A percentile compares a stretch with the other conserved stretches of the same genome.
phyloP scores from a whole-genome alignment of 371 early-diverging fungal species.

The Haplosporangium sp. region DNA sequence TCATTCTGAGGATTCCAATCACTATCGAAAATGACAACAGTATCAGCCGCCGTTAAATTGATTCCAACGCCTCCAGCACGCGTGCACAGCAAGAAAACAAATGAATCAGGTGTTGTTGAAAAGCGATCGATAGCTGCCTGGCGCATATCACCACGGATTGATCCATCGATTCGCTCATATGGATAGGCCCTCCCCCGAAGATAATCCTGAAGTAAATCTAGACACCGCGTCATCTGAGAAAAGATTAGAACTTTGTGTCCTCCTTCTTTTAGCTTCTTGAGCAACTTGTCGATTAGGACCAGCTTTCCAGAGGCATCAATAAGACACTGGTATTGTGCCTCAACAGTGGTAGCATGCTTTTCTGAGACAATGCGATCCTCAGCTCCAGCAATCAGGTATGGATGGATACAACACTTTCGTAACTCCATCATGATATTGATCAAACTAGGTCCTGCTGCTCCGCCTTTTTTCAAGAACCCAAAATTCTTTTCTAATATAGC shows the following conservation, averaged over 20 bases:
- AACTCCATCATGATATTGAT: slow-evolving; percentile 78
- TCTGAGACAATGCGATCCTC: slow-evolving; percentile 85
- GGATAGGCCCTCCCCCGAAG: slow-evolving; percentile 79
- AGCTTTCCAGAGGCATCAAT: slow-evolving; percentile 93
- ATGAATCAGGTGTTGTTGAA: slow-evolving; percentile 78
- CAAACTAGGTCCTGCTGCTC: slow-evolving; percentile 52
- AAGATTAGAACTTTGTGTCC: slow-evolving; percentile 96
- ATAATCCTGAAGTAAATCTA: slow-evolving; percentile 95
- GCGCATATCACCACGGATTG: slow-evolving; percentile 87
- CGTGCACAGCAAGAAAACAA: slow-evolving; percentile 90
- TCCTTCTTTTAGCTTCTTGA: slow-evolving; percentile 81
- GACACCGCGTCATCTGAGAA: slow-evolving; percentile 90
- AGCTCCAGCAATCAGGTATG: slow-evolving; percentile 87
- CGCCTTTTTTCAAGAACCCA: slow-evolving; percentile 77
- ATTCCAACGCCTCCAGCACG: slow-evolving; percentile 96
- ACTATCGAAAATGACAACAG: slow-evolving; percentile 95
- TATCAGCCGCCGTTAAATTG: slow-evolving; percentile 95
- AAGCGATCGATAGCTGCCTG: slow-evolving; percentile 98
- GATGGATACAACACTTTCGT: slow-evolving; percentile 91
- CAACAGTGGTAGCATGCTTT: slow-evolving; percentile 63
- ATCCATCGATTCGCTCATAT: slow-evolving; percentile 94
- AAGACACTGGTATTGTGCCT: slow-evolving; percentile 81
- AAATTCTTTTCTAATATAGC: slow-evolving; percentile 94
- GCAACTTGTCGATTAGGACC: slow-evolving; percentile 87
- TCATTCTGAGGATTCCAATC: slow-evolving; percentile 99